Base-by-base conservation (phyloP, 78 protist species). In the Thecamonas trahens region DNA sequence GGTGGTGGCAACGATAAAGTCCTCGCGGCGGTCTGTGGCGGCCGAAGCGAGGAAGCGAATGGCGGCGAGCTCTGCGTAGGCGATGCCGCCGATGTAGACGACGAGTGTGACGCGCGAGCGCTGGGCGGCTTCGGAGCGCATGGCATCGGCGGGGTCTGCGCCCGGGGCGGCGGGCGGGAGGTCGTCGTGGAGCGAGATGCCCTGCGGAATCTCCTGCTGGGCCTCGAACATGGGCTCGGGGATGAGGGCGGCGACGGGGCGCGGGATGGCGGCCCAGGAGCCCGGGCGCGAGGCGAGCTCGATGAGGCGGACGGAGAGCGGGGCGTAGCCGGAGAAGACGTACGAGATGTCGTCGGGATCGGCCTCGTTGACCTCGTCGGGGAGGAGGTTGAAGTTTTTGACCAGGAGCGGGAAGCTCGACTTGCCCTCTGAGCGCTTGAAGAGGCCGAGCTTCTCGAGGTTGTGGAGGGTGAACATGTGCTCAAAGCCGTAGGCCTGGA, bases 321-420 rank as follows among this genome's bases (percentile, higher is more conserved):
- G 96, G 9, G 91, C 89, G 72, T 88, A 91, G 18, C 96, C 96
- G 11, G 83, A 38, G 67, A 32, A 75, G n/a, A 70, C 73, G 61
- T 78, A 82, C 24, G 73, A 49, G 29, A 66, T n/a, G 61, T 85
- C 90, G 1, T 49, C 37, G 35, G 88, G 88, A 20, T 52, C 53
- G n/a, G 22, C 24, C 35, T 71, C 83, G 39, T 70, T 54, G 32
- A 81, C 18, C 57, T 88, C 88, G 3, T 86, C 92, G 22, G n/a
- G 61, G 20, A 81, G 50, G 28, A 89, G 45, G 38, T 42, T 34
- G 40, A 85, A 29, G 67, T 9, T 7, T 7, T 83, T 80, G 49
- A 54, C 18, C 35, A 80, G 29, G 22, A 7, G 15, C 26, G 74
- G 57, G 63, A 59, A 80, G 15, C 22, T 13, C 2, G 22, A 26